Conservation (phyloP, 352 stramenopile genomes). For the Phytophthora brassicae region DNA sequence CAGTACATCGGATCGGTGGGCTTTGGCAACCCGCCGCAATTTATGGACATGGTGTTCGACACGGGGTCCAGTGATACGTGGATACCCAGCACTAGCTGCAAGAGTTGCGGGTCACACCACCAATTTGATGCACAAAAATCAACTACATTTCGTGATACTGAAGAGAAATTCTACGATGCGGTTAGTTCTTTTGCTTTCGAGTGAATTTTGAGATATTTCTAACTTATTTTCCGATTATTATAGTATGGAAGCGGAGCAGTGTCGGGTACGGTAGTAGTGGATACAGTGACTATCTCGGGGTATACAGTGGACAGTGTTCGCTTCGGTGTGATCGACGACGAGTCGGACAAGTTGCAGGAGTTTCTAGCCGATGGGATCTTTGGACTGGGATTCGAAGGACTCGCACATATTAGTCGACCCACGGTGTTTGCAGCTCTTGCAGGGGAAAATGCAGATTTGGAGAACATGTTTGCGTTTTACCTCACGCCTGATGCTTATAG, state of each 20-base stretch:
- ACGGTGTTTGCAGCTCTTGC: conserved; percentile 79
- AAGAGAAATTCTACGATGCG: conserved; percentile 72
- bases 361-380: conserved; percentile 90
- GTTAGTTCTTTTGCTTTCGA: conserved; percentile 25
- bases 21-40: conserved; percentile 72
- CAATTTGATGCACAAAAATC: conserved; percentile 56
- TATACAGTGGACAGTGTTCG: conserved; percentile 74
- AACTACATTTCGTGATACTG: conserved; percentile 71
- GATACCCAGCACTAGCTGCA: conserved; percentile 60
- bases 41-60: conserved; percentile 76
- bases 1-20: conserved; percentile 77
- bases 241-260: conserved; percentile 84
- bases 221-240: conserved; percentile 8
- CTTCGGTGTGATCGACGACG: conserved; percentile 72
- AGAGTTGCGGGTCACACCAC: conserved; percentile 53
- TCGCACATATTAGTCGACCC: conserved; percentile 84
- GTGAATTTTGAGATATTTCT: conserved; percentile 3
- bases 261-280: conserved; percentile 69
- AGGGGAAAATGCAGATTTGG: conserved; percentile 62
- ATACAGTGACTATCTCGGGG: conserved; percentile 69
- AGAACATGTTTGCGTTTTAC: conserved; percentile 90
- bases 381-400: conserved; percentile 81
- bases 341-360: conserved; percentile 71
- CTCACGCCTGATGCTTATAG: conserved; percentile 77
- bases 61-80: conserved; percentile 84